Evolutionary conservation across 352 stramenopile genomes (phyloP).

Genomic region (Saprolegnia diclina): DNA sequence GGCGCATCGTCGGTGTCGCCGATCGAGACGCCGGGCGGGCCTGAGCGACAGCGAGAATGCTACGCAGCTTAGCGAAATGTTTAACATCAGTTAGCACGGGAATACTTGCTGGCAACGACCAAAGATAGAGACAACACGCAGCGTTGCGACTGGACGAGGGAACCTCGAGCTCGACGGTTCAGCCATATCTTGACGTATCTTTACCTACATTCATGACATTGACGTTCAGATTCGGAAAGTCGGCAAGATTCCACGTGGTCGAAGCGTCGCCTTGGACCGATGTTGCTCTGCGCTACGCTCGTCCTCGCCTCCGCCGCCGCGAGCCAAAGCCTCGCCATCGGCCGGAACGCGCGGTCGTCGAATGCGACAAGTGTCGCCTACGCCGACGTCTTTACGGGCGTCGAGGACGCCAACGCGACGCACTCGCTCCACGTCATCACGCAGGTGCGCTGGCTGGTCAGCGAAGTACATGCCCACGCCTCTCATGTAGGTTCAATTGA

Average conservation of each 20-base stretch:
- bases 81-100: no score
- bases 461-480: not conserved
- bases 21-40: not conserved
- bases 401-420: conserved; percentile 9
- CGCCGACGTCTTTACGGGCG: conserved; percentile 7
- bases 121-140: no score
- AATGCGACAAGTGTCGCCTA: conserved; percentile 13
- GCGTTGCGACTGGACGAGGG: no score
- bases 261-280: not conserved
- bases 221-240: not conserved
- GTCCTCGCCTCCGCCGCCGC: not conserved
- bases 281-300: not conserved
- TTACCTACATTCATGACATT: no score
- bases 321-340: not conserved
- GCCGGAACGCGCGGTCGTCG: not conserved
- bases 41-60: no score
- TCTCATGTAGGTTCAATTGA: conserved; percentile 36
- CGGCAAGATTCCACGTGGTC: not conserved
- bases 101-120: no score
- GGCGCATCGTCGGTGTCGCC: not conserved
- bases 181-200: no score
- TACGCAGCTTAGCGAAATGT: no score
- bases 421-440: conserved; percentile 23
- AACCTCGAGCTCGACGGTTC: no score
- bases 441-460: not conserved